A percentile compares a stretch with the other conserved stretches of the same genome.
Evolutionary conservation across 148 eudicot species (phyloP).

Genomic region (Rhododendron simsii): DNA sequence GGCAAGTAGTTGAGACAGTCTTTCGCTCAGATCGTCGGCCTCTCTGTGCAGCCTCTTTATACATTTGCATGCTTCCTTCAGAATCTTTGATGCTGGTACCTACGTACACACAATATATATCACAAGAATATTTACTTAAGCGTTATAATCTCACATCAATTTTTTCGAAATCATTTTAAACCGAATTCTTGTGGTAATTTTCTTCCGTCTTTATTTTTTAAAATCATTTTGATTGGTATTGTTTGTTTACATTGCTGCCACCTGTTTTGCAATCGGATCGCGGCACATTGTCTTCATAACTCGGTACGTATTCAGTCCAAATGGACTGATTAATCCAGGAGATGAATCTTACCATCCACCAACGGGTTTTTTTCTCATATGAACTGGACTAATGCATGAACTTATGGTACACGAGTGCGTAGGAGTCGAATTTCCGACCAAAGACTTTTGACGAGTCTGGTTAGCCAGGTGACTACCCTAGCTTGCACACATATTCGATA

Average conservation of each 20-base stretch:
- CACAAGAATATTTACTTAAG: background rate
- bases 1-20: slow-evolving; percentile 33
- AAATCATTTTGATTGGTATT: background rate
- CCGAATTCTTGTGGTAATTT: background rate
- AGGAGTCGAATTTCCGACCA: background rate
- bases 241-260: background rate
- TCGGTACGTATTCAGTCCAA: background rate
- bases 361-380: background rate
- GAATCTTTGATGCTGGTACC: slow-evolving; percentile 32
- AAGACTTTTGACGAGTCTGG: background rate
- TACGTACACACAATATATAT: background rate
- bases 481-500: no score
- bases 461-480: background rate
- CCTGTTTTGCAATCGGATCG: no score
- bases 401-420: background rate
- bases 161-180: background rate
- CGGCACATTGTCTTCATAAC: background rate
- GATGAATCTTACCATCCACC: background rate
- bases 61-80: slow-evolving; percentile 49
- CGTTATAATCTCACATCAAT: background rate
- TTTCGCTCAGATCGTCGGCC: slow-evolving; percentile 45
- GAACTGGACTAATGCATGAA: background rate
- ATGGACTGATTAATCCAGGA: background rate
- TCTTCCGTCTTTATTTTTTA: background rate
- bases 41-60: slow-evolving; percentile 45